Evolutionary conservation across 805 yeast species (phyloP), one percentile per base, ranked within the genome.

Genomic region (Candida incommunis): DNA sequence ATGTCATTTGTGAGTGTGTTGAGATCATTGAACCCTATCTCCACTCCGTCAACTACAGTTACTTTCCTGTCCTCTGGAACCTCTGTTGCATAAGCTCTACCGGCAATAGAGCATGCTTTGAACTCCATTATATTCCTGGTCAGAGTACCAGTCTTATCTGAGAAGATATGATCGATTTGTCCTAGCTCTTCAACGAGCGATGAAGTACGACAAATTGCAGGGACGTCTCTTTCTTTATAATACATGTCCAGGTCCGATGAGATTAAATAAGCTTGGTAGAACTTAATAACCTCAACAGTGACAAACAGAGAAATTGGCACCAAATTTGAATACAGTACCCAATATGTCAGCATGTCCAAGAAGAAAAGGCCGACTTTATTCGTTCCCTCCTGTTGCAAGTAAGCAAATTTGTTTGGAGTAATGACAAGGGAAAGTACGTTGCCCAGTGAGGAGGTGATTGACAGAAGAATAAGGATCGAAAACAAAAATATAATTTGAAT

Each of bases 301-400:
- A 92, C 99, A 57, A 92, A 92, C 55, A 90, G 68, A 1, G 96
- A 86, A 57, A 92, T 92, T 2, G 99, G 99, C n/a, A 92, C 98
- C 65, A 92, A 70, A 59, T 92, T 92, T 1, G 98, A 92, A 56
- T 83, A 94, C 45, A 92, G 65, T 66, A 92, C 88, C 98, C 99
- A 92, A 58, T 80, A 92, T 0, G 98, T 94, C 50, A 92, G 70
- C 29, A 92, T 61, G 61, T 90, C 96, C 51, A 77, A 76, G 65
- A 94, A 92, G 56, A 92, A 92, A 29, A 83, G 65, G 4, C 74
- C 75, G 1, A 70, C 80, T 51, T 73, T 76, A 55, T 73, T 84
- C 3, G 82, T 76, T 25, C 84, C 82, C 34, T 71, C 82, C 25
- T 87, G 55, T 51, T 74, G 69, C 22, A 92, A 64, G 56, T 92